phyloP scores from a whole-genome alignment of 2,329 filamentous ascomycete genomes.

The Colletotrichum sp. region DNA sequence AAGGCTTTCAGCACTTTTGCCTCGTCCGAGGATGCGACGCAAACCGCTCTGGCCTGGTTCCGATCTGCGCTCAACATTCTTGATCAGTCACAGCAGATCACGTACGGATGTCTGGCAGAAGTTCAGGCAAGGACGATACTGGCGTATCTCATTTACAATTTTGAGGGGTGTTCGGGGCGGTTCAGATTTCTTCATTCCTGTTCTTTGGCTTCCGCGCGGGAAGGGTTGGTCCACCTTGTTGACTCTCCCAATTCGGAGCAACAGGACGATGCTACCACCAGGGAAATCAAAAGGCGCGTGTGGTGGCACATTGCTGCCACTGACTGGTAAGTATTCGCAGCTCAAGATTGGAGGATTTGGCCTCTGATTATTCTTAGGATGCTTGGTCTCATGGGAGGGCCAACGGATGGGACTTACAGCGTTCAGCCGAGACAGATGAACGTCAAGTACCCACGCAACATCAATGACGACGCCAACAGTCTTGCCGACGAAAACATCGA shows the following conservation, averaged over 20 bases:
- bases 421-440: conserved; percentile 44
- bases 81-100: conserved; percentile 37
- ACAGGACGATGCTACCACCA: conserved; percentile 26
- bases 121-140: conserved; percentile 43
- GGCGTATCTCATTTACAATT: conserved; percentile 41
- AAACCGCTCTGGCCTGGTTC: conserved; percentile 31
- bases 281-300: conserved; percentile 44
- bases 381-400: conserved; percentile 38
- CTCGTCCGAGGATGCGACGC: background rate
- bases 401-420: conserved; percentile 38
- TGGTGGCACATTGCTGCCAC: conserved; percentile 50
- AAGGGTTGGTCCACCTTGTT: conserved; percentile 42
- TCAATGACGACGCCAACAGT: conserved; percentile 41
- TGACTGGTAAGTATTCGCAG: conserved; percentile 37
- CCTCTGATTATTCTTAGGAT: conserved; percentile 29
- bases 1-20: background rate
- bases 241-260: conserved; percentile 35
- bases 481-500: conserved; percentile 31
- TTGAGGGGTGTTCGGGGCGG: conserved; percentile 39
- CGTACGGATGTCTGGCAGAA: conserved; percentile 34
- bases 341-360: too few relatives aligned
- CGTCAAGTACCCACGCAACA: conserved; percentile 42
- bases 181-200: conserved; percentile 34
- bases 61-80: conserved; percentile 39
- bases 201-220: conserved; percentile 24